These are phyloP conservation scores for Candida neerlandica DNA, from an alignment of 1,139 yeast species.

Conservation along the genomic window DNA sequence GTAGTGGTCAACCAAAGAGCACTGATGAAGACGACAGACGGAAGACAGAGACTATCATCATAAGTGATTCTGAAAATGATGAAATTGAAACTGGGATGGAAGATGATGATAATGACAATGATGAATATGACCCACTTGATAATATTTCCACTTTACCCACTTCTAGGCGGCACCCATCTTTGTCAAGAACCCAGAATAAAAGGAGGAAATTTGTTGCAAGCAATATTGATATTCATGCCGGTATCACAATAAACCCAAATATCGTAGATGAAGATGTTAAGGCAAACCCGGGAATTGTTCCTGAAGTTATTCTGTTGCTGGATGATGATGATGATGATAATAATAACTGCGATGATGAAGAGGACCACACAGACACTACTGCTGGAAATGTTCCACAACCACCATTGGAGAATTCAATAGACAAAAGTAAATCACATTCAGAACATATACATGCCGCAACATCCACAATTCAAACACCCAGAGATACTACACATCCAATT, in stretches of 20 bases:
- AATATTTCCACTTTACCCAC: not conserved
- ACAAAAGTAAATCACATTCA: not conserved
- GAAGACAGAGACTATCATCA: not conserved
- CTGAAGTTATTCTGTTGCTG: constrained; percentile 4
- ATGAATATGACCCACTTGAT: constrained; percentile 11
- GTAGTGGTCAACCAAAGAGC: not conserved
- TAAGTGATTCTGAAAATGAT: not conserved
- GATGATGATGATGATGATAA: constrained; percentile 4
- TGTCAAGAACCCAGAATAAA: constrained; percentile 2
- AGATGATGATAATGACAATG: constrained; percentile 7
- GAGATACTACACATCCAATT: not conserved
- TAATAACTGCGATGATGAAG: not conserved
- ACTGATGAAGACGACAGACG: not conserved
- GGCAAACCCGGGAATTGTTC: not conserved
- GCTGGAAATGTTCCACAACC: not conserved
- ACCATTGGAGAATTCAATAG: constrained; percentile 1
- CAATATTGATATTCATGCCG: not conserved
- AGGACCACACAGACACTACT: not conserved
- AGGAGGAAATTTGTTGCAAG: not conserved
- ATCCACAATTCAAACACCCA: not conserved
- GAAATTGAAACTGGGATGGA: not conserved
- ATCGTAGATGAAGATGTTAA: not conserved
- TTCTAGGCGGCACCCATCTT: constrained; percentile 2
- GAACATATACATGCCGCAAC: not conserved
- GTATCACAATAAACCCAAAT: not conserved